Evolutionary conservation across 2,329 filamentous ascomycete species (phyloP), one percentile per base, ranked within the genome.

Genomic region (Dryadomyces quercus-mongolicae): DNA sequence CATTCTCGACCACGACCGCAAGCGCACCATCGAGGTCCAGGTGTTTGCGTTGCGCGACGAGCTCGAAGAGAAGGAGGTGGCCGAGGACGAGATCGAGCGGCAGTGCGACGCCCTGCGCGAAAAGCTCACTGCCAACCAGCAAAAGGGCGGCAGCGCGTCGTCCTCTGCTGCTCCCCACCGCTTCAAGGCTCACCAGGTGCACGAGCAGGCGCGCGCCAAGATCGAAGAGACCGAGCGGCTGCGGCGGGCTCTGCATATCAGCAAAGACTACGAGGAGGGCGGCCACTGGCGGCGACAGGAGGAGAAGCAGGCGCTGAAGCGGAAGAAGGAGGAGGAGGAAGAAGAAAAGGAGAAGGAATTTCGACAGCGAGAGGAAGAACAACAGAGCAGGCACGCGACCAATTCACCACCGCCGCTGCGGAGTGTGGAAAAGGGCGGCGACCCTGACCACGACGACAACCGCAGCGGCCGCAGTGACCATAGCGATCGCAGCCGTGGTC

Each of bases 151-250:
- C 70, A 16, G 5, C 12, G 12, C n/a, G 3, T 15, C 36, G 18
- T 20, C 54, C 71, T 12, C 20, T 10, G 38, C 15, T 6, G 13
- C 7, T 18, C 66, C 53, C 20, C 78, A 74, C 61, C 77, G 80
- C 10, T 77, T 97, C 59, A 98, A 97, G 71, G 77, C 84, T 60
- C 90, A 97, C 70, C 89, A 97, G 70, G 90, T 97, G 20, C 93
- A 98, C 72, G 93, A 97, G 71, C 77, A 95, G 67, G 93, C 93
- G 18, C 87, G 93, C 64, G 93, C 92, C 57, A 98, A 98, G 78
- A 92, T 95, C 61, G 86, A 88, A 67, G 93, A 98, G 76, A 95
- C 86, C 68, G 91, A 97, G 71, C 80, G 87, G 62, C 73, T 98
- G 66, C 75, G 92, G 60, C 87, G 77, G 68, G 93, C 93, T 8